phyloP scores from a whole-genome alignment of 495 filamentous ascomycete species.

The Talaromyces adpressus region DNA sequence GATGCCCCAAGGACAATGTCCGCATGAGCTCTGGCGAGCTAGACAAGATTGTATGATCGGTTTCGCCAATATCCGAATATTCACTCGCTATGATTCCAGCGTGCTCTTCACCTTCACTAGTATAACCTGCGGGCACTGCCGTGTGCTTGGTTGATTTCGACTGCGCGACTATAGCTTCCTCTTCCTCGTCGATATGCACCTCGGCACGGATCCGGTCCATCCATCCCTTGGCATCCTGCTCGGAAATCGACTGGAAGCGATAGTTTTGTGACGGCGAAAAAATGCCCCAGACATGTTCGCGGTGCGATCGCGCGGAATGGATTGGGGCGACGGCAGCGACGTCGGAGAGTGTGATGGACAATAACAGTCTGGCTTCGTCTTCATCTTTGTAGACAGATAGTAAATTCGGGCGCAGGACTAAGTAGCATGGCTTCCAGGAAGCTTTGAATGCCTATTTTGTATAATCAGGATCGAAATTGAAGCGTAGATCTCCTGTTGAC shows the following conservation, averaged over 20 bases:
- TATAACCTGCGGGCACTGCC: constrained; percentile 21
- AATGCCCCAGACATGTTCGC: constrained; percentile 79
- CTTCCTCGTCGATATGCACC: constrained; percentile 78
- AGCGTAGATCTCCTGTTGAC: not conserved
- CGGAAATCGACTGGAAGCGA: constrained; percentile 69
- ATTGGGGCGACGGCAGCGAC: constrained; percentile 84
- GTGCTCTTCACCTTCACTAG: constrained; percentile 5
- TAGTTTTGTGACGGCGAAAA: constrained; percentile 89
- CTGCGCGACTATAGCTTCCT: constrained; percentile 61
- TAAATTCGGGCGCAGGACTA: constrained; percentile 89
- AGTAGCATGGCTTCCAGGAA: constrained; percentile 79
- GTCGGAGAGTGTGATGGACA: constrained; percentile 81
- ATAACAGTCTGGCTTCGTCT: constrained; percentile 78
- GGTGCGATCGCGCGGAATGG: constrained; percentile 77
- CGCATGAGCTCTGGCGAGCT: constrained; percentile 40
- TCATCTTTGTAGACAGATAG: constrained; percentile 92
- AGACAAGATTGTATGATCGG: constrained; percentile 27
- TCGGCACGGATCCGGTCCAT: constrained; percentile 72
- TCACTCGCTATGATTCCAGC: constrained; percentile 4
- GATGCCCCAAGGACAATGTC: constrained; percentile 21
- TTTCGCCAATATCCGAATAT: constrained; percentile 7
- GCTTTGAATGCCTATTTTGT: constrained; percentile 26
- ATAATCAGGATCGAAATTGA: not conserved
- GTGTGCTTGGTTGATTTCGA: constrained; percentile 39
- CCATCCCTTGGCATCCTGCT: constrained; percentile 80